These are phyloP conservation scores for Rhododendron vialii DNA, from an alignment of 148 eudicot species.

Conservation along the genomic window DNA sequence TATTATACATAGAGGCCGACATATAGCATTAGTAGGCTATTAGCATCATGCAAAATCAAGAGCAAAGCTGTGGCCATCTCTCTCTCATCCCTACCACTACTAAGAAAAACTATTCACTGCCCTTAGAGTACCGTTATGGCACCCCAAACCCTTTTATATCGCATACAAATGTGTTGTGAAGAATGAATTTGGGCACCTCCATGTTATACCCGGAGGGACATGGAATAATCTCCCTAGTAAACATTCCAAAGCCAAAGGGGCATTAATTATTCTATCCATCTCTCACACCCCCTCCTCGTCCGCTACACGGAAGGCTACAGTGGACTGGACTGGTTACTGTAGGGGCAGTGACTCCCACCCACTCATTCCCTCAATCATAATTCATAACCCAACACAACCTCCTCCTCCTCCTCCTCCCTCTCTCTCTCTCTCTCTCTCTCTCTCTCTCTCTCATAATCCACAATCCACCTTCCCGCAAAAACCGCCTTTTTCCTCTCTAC, in stretches of 20 bases:
- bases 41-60: too few species aligned
- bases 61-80: too few species aligned
- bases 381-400: constrained; percentile 15
- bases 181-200: too few species aligned
- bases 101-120: too few species aligned
- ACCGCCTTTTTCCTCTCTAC: constrained; percentile 12
- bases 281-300: constrained; percentile 29
- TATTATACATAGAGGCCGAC: too few species aligned
- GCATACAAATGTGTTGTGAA: too few species aligned
- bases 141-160: too few species aligned
- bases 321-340: constrained; percentile 2
- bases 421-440: not conserved
- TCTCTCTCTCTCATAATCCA: constrained; percentile 5
- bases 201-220: too few species aligned
- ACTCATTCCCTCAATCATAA: constrained; percentile 60
- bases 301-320: constrained; percentile 26
- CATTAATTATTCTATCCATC: constrained; percentile 13
- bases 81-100: too few species aligned
- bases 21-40: too few species aligned
- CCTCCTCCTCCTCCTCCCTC: not conserved
- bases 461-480: constrained; percentile 11
- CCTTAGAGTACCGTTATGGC: too few species aligned
- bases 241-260: constrained; percentile 13
- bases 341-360: constrained; percentile 37
- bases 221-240: not conserved